A percentile compares a stretch with the other conserved stretches of the same genome.
These are phyloP conservation scores for Umbelopsis sp. DNA, from an alignment of 192 early-diverging fungal species.

Conservation along the genomic window DNA sequence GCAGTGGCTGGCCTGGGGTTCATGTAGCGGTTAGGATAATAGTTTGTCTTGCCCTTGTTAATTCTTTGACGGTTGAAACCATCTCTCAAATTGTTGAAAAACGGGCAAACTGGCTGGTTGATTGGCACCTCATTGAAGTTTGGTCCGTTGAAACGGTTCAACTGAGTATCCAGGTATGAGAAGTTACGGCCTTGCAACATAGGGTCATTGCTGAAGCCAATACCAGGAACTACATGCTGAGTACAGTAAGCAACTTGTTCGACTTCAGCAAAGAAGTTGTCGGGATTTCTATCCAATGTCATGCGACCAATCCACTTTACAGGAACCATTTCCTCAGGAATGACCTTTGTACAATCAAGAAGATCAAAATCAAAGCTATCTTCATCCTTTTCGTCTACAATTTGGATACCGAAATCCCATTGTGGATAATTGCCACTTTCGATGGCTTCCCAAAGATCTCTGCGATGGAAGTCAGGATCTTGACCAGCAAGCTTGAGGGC, in stretches of 20 bases:
- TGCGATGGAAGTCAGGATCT: constrained; percentile 45
- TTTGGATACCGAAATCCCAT: constrained; percentile 43
- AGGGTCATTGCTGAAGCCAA: constrained; percentile 37
- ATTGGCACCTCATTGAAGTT: constrained; percentile 50
- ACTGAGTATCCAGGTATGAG: constrained; percentile 44
- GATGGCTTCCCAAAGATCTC: constrained; percentile 42
- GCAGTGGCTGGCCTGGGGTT: constrained; percentile 16
- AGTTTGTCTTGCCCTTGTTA: constrained; percentile 20
- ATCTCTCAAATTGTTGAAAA: constrained; percentile 45
- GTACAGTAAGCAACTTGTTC: constrained; percentile 47
- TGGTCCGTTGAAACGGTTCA: constrained; percentile 35
- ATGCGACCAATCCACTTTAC: constrained; percentile 39
- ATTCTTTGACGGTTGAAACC: constrained; percentile 18
- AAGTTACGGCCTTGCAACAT: constrained; percentile 48
- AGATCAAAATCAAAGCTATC: constrained; percentile 41
- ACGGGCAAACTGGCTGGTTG: constrained; percentile 39
- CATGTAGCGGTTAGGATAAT: constrained; percentile 17
- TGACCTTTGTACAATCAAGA: constrained; percentile 47
- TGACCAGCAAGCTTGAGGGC: constrained; percentile 30
- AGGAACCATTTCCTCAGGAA: constrained; percentile 38
- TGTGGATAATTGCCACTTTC: constrained; percentile 34
- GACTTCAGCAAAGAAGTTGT: constrained; percentile 45
- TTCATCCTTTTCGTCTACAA: constrained; percentile 31
- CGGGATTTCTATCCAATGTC: constrained; percentile 38
- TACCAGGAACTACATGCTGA: constrained; percentile 40